A percentile compares a stretch with the other conserved stretches of the same genome.
Evolutionary conservation across 2,329 filamentous ascomycete species (phyloP).

Genomic region (Alternaria sp.): DNA sequence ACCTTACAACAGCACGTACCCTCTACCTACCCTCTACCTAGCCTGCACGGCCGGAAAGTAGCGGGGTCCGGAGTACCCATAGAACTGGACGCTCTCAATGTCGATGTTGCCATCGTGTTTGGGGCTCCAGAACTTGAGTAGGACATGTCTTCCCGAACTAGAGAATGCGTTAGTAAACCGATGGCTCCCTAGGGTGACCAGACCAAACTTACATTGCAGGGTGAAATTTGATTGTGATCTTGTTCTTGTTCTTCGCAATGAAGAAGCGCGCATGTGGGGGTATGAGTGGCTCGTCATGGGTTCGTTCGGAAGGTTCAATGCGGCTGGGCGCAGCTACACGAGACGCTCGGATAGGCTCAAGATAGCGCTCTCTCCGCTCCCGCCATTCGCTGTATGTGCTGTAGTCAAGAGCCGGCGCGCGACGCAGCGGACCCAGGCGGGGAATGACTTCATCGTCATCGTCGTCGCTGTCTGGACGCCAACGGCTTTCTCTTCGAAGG

Average conservation of each 20-base stretch:
- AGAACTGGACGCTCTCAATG: constrained; percentile 82
- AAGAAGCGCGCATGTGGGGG: constrained; percentile 81
- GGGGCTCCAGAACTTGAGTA: constrained; percentile 90
- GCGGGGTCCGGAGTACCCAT: constrained; percentile 83
- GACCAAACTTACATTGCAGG: constrained; percentile 67
- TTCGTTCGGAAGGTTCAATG: constrained; percentile 35
- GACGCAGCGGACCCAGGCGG: constrained; percentile 31
- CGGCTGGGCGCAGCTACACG: constrained; percentile 43
- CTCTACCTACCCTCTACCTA: constrained; percentile 27
- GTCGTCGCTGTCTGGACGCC: constrained; percentile 47
- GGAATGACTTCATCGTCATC: constrained; percentile 42
- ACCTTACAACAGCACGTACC: background rate
- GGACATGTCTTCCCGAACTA: constrained; percentile 77
- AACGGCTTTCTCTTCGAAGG: constrained; percentile 47
- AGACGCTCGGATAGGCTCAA: constrained; percentile 39
- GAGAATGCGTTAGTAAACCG: background rate
- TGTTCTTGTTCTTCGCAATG: constrained; percentile 81
- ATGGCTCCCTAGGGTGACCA: background rate
- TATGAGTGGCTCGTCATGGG: constrained; percentile 56
- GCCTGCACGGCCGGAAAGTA: constrained; percentile 75
- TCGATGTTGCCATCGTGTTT: constrained; percentile 80
- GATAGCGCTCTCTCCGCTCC: constrained; percentile 36
- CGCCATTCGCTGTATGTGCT: constrained; percentile 31
- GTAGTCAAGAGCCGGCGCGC: constrained; percentile 30
- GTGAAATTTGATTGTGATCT: constrained; percentile 85